Conservation (phyloP, 108 stramenopile species). For the Cyclostephanos tholiformis region DNA sequence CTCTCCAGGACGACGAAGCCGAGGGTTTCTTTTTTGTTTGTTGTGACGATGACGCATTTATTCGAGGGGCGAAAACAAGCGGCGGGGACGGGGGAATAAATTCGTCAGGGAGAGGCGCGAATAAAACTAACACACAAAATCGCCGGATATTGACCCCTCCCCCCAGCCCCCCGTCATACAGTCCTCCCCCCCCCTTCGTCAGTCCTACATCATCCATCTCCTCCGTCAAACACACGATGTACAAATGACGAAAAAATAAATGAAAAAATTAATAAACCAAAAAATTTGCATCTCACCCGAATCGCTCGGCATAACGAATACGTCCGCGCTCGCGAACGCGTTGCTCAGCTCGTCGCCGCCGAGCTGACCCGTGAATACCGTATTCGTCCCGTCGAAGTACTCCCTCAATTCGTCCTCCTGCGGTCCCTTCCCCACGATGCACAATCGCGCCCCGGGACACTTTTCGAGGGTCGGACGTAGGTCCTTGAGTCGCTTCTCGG, state of each 20-base stretch:
- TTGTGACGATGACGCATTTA: neutral
- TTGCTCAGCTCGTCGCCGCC: conserved; percentile 60
- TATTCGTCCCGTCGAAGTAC: conserved; percentile 61
- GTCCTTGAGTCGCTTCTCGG: conserved; percentile 84
- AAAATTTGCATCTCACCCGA: conserved; percentile 17
- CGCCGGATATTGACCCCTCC: too few relatives aligned
- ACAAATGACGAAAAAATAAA: too few relatives aligned
- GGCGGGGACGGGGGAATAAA: neutral
- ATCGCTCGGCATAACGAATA: conserved; percentile 78
- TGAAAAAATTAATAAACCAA: neutral
- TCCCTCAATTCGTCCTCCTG: conserved; percentile 59
- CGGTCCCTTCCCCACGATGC: conserved; percentile 70
- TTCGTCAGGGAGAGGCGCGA: too few relatives aligned
- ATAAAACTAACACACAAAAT: too few relatives aligned
- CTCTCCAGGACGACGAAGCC: conserved; percentile 90
- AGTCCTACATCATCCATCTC: too few relatives aligned
- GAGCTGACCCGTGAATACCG: conserved; percentile 64
- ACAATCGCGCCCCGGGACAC: conserved; percentile 59
- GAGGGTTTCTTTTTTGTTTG: conserved; percentile 58
- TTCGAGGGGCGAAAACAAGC: neutral
- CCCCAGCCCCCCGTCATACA: too few relatives aligned
- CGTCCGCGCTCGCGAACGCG: conserved; percentile 78
- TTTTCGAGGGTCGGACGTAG: conserved; percentile 80
- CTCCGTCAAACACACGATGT: too few relatives aligned
- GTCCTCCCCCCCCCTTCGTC: too few relatives aligned